Evolutionary conservation across 352 stramenopile genomes (phyloP), one percentile per base, ranked within the genome.

Genomic region (Achlya hypogyna): DNA sequence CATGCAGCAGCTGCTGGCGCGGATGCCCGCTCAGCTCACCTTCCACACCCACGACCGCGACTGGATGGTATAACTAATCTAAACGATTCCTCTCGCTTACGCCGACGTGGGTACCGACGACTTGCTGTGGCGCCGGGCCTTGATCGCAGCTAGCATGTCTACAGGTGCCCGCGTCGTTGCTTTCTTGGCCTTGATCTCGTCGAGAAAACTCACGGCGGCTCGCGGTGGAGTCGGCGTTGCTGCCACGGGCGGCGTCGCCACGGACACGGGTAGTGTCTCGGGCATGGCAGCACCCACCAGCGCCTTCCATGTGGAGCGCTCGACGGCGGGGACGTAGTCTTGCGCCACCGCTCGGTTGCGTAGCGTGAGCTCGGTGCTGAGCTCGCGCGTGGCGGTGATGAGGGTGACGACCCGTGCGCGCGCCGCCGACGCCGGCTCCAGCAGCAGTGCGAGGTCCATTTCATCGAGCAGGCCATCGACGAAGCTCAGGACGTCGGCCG

Each of bases 61-160:
- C 0, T 59, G 53, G 51, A 59, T 56, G 52, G 35, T 67, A 10
- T 62, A 51, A 34, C 27, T 16, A 42, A 45, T 49, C 42, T 49
- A 49, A 49, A 49, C 42, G 18, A 22, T 20, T 45, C 12, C 12
- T 10, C 12, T 45, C 14, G 31, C 8, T 63, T 49, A 62, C 1
- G 49, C 62, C 22, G 62, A 60, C 28, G 63, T 67, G 9, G 59
- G 16, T 10, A 66, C 1, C 25, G 8, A n/a, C 6, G 27, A 14
- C 23, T 51, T 63, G 49, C 49, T 69, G 40, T 52, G 27, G 56
- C 80, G 78, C 5, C 76, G 77, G 23, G 76, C 75, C 65, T 80
- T 77, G 69, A 91, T 91, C 28, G 78, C 78, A n/a, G 81, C 78
- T 49, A 91, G 75, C 14, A 91, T 67, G 38, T 86, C 74, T 25